These are phyloP conservation scores for Syncephalastrum sp. DNA, from an alignment of 371 early-diverging fungal genomes.

Conservation along the genomic window DNA sequence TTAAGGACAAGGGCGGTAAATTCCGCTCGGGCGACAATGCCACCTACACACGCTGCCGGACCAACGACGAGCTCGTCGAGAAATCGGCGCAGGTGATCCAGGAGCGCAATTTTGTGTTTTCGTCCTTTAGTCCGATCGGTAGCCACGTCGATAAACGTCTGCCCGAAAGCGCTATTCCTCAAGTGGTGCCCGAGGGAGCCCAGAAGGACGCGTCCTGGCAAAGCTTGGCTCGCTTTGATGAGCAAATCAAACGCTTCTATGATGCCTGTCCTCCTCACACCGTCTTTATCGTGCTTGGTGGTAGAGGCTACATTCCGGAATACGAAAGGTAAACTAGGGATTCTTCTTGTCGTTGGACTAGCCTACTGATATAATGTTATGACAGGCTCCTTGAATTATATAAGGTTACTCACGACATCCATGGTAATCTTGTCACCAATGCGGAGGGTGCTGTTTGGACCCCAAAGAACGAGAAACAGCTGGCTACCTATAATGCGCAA, in stretches of 20 bases:
- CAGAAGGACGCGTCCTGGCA: constrained; percentile 1
- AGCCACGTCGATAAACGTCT: constrained; percentile 1
- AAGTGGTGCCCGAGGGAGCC: neutral
- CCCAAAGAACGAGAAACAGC: too few species aligned
- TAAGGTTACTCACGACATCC: neutral
- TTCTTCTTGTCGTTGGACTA: too few species aligned
- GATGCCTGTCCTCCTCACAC: constrained; percentile 43
- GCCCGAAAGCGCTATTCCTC: constrained; percentile 6
- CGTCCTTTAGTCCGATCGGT: constrained; percentile 15
- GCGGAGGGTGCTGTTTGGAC: too few species aligned
- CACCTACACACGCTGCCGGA: constrained; percentile 25
- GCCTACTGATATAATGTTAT: too few species aligned
- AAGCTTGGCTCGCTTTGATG: constrained; percentile 29
- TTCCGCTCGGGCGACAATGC: constrained; percentile 22
- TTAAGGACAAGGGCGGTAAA: constrained; percentile 8
- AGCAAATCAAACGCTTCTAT: constrained; percentile 37
- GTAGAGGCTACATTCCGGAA: constrained; percentile 45
- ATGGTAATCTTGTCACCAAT: too few species aligned
- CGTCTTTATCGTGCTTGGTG: constrained; percentile 49
- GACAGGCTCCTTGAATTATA: too few species aligned
- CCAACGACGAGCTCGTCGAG: constrained; percentile 30
- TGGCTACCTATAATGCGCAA: too few species aligned
- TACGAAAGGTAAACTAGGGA: constrained; percentile 26
- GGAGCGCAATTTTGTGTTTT: constrained; percentile 28
- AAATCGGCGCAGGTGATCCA: constrained; percentile 20